These are phyloP conservation scores for Lachnum nothofagi DNA, from an alignment of 2,329 filamentous ascomycete genomes.

Conservation along the genomic window DNA sequence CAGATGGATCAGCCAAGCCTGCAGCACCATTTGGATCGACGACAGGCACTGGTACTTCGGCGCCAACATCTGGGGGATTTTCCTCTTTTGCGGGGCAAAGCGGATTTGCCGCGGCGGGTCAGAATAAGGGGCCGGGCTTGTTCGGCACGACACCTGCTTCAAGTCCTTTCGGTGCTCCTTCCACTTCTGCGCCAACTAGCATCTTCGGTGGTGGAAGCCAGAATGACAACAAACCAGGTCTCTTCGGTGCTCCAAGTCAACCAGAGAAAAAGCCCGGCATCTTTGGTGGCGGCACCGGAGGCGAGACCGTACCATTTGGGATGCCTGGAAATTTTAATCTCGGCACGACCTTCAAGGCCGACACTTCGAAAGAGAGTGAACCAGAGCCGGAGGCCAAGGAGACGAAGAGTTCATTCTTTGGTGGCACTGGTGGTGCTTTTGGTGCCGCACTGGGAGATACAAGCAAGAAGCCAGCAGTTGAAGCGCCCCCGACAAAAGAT, in stretches of 20 bases:
- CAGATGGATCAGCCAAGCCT: slow-evolving; percentile 41
- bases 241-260: slow-evolving; percentile 33
- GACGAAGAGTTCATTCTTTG: slow-evolving; percentile 52
- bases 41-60: slow-evolving; percentile 22
- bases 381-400: slow-evolving; percentile 43
- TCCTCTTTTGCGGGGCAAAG: slow-evolving; percentile 50
- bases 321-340: slow-evolving; percentile 25
- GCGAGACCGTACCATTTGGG: slow-evolving; percentile 9
- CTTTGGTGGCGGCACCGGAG: slow-evolving; percentile 4
- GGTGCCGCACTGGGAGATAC: slow-evolving; percentile 51
- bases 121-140: slow-evolving; percentile 31
- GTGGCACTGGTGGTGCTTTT: slow-evolving; percentile 55
- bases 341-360: slow-evolving; percentile 35
- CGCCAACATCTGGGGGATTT: slow-evolving; percentile 43
- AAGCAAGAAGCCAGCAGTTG: slow-evolving; percentile 31
- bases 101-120: slow-evolving; percentile 43
- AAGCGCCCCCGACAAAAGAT: slow-evolving; percentile 38
- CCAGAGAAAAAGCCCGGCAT: slow-evolving; percentile 26
- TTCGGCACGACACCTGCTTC: slow-evolving; percentile 29
- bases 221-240: slow-evolving; percentile 11
- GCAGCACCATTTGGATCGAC: slow-evolving; percentile 35
- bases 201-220: slow-evolving; percentile 9
- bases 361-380: slow-evolving; percentile 54
- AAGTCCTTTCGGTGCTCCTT: slow-evolving; percentile 32
- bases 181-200: slow-evolving; percentile 10